phyloP scores from a whole-genome alignment of 106 monocot species.

The Allium sativum region DNA sequence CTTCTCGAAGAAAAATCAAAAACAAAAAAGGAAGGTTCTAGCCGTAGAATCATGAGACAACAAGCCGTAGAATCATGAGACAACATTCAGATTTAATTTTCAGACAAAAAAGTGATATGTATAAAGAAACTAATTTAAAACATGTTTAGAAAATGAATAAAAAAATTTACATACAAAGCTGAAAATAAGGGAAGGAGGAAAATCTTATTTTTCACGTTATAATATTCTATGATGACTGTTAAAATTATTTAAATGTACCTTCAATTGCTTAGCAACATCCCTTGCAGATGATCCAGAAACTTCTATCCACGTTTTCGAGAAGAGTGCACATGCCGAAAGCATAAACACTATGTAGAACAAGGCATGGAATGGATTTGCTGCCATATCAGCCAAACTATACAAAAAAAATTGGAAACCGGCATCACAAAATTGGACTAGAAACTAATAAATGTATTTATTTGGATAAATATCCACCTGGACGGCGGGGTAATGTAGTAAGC shows the following conservation, averaged over 20 bases:
- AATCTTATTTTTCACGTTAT: background rate
- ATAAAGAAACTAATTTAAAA: background rate
- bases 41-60: background rate
- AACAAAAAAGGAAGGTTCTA: too few relatives aligned
- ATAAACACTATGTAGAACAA: constrained; percentile 11
- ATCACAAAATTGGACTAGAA: background rate
- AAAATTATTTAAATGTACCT: constrained; percentile 1
- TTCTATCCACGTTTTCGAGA: constrained; percentile 14
- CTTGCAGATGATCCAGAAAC: constrained; percentile 21
- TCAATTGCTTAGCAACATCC: constrained; percentile 21
- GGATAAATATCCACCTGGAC: constrained; percentile 5
- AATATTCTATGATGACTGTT: background rate
- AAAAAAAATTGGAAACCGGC: background rate
- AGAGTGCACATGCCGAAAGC: constrained; percentile 16
- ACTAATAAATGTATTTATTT: background rate
- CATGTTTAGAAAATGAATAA: background rate
- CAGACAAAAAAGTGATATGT: background rate
- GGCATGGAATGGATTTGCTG: constrained; percentile 17
- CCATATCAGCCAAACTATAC: constrained; percentile 15
- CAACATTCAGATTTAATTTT: background rate
- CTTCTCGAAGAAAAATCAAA: too few relatives aligned
- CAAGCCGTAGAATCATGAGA: background rate
- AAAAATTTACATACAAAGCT: background rate
- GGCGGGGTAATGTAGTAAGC: constrained; percentile 11
- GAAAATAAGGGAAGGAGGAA: too few relatives aligned